A percentile compares a stretch with the other conserved stretches of the same genome.
Conservation (phyloP, 2,329 filamentous ascomycete species). For the Monilinia laxa region DNA sequence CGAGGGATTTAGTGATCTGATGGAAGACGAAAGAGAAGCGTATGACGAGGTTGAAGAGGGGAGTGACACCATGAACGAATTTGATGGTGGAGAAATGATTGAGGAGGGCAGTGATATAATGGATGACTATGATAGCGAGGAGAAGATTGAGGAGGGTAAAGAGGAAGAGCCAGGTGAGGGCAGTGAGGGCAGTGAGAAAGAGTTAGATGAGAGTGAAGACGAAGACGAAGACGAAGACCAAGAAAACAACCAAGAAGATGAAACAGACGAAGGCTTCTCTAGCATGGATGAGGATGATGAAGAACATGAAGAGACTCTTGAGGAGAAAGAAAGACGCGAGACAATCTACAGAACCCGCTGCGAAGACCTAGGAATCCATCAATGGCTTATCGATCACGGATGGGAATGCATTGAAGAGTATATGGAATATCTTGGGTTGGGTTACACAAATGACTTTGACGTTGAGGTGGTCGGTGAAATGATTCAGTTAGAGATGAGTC, state of each 20-base stretch:
- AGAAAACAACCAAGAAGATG: too few species aligned
- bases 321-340: conserved; percentile 1
- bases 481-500: background rate
- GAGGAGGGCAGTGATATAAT: background rate
- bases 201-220: background rate
- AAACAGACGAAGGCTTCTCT: background rate
- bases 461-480: background rate
- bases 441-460: background rate
- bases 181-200: too few species aligned
- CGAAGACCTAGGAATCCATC: conserved; percentile 6
- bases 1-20: background rate
- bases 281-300: background rate
- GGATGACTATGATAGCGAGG: background rate
- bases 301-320: background rate
- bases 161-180: background rate
- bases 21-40: background rate
- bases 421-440: background rate
- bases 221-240: background rate
- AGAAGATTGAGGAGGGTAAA: background rate
- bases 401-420: conserved; percentile 7
- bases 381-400: background rate
- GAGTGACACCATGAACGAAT: background rate
- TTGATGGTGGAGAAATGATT: background rate
- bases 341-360: background rate
- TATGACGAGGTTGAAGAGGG: background rate